A percentile compares a stretch with the other conserved stretches of the same genome.
Conservation (phyloP, 2,329 filamentous ascomycete species). For the Trichocomaceae sp. region DNA sequence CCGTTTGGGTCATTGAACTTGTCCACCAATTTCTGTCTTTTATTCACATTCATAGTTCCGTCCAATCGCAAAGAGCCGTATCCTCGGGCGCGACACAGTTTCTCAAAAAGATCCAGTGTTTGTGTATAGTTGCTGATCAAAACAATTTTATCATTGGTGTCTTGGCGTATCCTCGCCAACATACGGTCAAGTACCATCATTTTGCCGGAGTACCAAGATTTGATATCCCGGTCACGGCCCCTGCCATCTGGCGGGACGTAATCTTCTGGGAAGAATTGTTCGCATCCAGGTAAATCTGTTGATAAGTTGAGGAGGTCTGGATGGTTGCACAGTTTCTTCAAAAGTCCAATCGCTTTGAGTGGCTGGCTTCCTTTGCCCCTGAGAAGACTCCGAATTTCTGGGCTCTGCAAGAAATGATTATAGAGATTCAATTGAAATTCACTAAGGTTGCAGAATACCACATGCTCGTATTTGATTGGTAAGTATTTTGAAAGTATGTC, state of each 20-base stretch:
- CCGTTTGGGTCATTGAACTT: constrained; percentile 94
- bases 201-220: constrained; percentile 94
- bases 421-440: constrained; percentile 91
- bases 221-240: constrained; percentile 84
- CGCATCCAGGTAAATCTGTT: constrained; percentile 79
- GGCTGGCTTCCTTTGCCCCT: constrained; percentile 93
- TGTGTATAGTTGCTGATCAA: constrained; percentile 98
- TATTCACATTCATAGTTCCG: constrained; percentile 95
- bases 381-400: constrained; percentile 85
- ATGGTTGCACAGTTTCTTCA: constrained; percentile 98
- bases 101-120: constrained; percentile 90
- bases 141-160: constrained; percentile 98
- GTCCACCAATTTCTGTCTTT: constrained; percentile 94
- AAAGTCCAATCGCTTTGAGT: constrained; percentile 87
- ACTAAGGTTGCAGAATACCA: constrained; percentile 93
- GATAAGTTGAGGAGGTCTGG: constrained; percentile 82
- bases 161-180: constrained; percentile 88
- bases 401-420: constrained; percentile 94
- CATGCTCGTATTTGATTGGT: constrained; percentile 97
- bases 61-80: constrained; percentile 88
- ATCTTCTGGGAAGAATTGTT: constrained; percentile 73
- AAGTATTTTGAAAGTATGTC: constrained; percentile 97
- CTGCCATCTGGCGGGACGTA: constrained; percentile 82
- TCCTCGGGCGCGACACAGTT: constrained; percentile 72
- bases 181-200: constrained; percentile 98